A percentile compares a stretch with the other conserved stretches of the same genome.
Conservation (phyloP, 192 early-diverging fungal species). For the Coemansia sp. region DNA sequence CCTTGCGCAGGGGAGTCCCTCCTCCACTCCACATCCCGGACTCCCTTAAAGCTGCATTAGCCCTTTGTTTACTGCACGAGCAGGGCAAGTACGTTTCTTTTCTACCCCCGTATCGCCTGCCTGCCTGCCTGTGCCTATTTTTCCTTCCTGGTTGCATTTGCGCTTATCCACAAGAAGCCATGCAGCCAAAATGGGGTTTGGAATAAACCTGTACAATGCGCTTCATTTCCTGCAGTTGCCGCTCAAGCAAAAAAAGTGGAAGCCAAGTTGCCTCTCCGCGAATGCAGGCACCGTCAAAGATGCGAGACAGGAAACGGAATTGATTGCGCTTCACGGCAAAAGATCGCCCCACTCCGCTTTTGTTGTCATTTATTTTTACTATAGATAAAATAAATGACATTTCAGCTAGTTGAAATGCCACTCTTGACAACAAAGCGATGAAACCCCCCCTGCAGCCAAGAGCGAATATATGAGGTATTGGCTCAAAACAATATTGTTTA, state of each 20-base stretch:
- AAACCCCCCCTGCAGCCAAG: too few relatives aligned
- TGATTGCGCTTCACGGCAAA: too few relatives aligned
- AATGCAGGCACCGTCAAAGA: not conserved
- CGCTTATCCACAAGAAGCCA: not conserved
- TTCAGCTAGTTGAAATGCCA: too few relatives aligned
- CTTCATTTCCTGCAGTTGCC: not conserved
- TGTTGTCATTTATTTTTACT: too few relatives aligned
- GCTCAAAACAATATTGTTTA: too few relatives aligned
- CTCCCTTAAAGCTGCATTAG: not conserved
- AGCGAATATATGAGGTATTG: too few relatives aligned
- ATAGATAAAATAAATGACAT: too few relatives aligned
- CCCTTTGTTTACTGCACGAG: not conserved
- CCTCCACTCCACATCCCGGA: not conserved
- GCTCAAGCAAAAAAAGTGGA: not conserved
- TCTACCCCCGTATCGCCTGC: not conserved
- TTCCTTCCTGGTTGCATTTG: not conserved
- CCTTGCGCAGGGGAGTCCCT: not conserved
- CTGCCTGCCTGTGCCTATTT: too few relatives aligned
- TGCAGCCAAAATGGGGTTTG: not conserved
- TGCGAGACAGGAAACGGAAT: too few relatives aligned
- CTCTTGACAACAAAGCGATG: too few relatives aligned
- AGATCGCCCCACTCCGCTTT: too few relatives aligned
- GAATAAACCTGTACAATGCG: not conserved
- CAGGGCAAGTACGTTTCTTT: not conserved
- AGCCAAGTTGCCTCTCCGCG: not conserved